These are phyloP conservation scores for Hypomontagnella monticulosa DNA, from an alignment of 495 filamentous ascomycete species.

Conservation along the genomic window DNA sequence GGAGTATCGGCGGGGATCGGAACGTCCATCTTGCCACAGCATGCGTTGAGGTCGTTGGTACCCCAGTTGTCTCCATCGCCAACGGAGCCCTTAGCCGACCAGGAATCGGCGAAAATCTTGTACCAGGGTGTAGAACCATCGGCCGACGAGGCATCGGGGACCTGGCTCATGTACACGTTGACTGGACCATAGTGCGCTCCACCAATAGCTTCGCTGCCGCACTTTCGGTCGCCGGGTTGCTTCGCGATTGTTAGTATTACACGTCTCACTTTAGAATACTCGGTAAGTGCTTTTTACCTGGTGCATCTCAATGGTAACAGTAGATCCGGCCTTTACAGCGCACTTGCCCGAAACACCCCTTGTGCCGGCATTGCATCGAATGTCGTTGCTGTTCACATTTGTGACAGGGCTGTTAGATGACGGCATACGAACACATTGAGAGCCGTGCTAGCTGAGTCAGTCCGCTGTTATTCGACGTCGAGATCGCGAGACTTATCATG, in stretches of 20 bases:
- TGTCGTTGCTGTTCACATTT: constrained; percentile 52
- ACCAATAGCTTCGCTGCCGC: constrained; percentile 57
- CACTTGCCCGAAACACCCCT: constrained; percentile 41
- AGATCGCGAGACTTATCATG: constrained; percentile 41
- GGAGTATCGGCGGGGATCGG: constrained; percentile 51
- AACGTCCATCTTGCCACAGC: constrained; percentile 54
- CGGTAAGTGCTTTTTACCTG: constrained; percentile 30
- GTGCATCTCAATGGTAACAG: constrained; percentile 63
- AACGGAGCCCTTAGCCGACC: constrained; percentile 46
- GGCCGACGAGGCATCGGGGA: constrained; percentile 53
- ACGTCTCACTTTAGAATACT: not conserved
- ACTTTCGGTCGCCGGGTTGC: constrained; percentile 58
- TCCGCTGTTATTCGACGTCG: not conserved
- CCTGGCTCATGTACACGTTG: constrained; percentile 60
- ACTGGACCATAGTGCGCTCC: constrained; percentile 64
- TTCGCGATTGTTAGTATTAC: constrained; percentile 46
- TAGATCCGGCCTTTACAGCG: constrained; percentile 49
- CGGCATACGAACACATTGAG: constrained; percentile 50
- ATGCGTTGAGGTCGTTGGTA: constrained; percentile 51
- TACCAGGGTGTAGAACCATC: constrained; percentile 52
- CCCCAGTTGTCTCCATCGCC: constrained; percentile 53
- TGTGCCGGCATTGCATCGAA: constrained; percentile 50
- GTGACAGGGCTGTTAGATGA: constrained; percentile 52
- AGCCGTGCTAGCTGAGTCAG: constrained; percentile 34
- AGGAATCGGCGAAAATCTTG: constrained; percentile 52